These are phyloP conservation scores for Deakozyma indianensis DNA, from an alignment of 805 yeast species.

Conservation along the genomic window DNA sequence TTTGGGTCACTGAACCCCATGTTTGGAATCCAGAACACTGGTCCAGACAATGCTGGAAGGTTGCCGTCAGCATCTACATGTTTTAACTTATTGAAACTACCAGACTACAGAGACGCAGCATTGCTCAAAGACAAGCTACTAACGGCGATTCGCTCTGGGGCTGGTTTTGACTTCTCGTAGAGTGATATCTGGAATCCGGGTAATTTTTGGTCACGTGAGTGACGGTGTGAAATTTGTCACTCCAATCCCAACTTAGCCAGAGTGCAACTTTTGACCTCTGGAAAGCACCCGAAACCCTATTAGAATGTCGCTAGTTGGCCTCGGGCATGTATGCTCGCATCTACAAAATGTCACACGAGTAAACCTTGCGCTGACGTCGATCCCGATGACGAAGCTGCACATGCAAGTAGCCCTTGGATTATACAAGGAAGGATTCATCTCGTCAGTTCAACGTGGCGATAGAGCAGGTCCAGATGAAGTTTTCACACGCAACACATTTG, in stretches of 20 bases:
- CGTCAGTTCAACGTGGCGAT: conserved; percentile 76
- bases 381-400: conserved; percentile 75
- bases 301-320: conserved; percentile 68
- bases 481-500: conserved; percentile 57
- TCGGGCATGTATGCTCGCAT: conserved; percentile 79
- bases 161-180: conserved; percentile 74
- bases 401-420: conserved; percentile 71
- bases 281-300: neutral
- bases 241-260: no score
- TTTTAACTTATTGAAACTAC: conserved; percentile 72
- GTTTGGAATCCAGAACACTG: conserved; percentile 67
- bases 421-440: conserved; percentile 80
- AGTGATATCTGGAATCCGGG: no score
- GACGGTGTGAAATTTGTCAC: no score
- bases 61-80: conserved; percentile 92
- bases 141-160: conserved; percentile 66
- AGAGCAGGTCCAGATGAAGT: conserved; percentile 62
- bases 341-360: conserved; percentile 77
- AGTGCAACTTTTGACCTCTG: neutral
- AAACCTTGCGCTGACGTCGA: conserved; percentile 54
- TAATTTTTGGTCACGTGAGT: neutral
- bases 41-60: conserved; percentile 32
- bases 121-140: conserved; percentile 47
- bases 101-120: conserved; percentile 57
- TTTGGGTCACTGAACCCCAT: conserved; percentile 59